These are phyloP conservation scores for Zalaria obscura DNA, from an alignment of 2,329 filamentous ascomycete species.

Conservation along the genomic window DNA sequence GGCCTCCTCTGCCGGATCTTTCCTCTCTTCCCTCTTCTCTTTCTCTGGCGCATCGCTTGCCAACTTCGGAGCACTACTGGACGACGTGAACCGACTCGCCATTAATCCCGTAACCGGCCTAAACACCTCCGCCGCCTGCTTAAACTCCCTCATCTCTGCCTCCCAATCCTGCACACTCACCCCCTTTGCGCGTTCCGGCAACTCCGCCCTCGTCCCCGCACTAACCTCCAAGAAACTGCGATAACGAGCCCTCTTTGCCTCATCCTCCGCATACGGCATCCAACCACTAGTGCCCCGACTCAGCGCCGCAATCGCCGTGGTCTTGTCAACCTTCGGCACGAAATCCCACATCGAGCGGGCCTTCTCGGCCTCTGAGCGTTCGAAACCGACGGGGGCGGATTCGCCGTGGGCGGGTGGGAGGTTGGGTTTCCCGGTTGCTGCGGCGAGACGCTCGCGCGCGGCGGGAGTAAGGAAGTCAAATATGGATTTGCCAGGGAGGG, in stretches of 20 bases:
- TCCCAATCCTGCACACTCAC: slow-evolving; percentile 58
- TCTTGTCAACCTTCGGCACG: slow-evolving; percentile 28
- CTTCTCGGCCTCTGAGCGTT: slow-evolving; percentile 48
- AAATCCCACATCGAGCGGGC: slow-evolving; percentile 38
- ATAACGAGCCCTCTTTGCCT: slow-evolving; percentile 67
- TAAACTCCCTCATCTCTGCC: slow-evolving; percentile 67
- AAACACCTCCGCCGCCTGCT: slow-evolving; percentile 63
- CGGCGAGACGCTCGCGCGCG: slow-evolving; percentile 61
- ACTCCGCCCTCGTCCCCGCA: slow-evolving; percentile 44
- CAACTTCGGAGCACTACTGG: slow-evolving; percentile 26
- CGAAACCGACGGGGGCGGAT: slow-evolving; percentile 48
- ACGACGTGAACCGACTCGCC: slow-evolving; percentile 82
- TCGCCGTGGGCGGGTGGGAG: slow-evolving; percentile 69
- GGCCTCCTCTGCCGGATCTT: slow-evolving; percentile 72
- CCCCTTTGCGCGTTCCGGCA: slow-evolving; percentile 41
- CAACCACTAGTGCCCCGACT: slow-evolving; percentile 43
- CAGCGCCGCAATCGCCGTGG: slow-evolving; percentile 30
- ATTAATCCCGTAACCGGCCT: slow-evolving; percentile 84
- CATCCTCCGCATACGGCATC: slow-evolving; percentile 75
- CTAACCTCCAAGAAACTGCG: slow-evolving; percentile 65
- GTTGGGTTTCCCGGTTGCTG: slow-evolving; percentile 59
- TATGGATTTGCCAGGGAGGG: slow-evolving; percentile 80
- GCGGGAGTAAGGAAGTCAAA: slow-evolving; percentile 82
- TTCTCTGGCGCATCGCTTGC: slow-evolving; percentile 15
- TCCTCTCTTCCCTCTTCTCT: slow-evolving; percentile 8